Base-by-base conservation (phyloP, 202 grass and related monocot genomes). In the Panicum hallii region DNA sequence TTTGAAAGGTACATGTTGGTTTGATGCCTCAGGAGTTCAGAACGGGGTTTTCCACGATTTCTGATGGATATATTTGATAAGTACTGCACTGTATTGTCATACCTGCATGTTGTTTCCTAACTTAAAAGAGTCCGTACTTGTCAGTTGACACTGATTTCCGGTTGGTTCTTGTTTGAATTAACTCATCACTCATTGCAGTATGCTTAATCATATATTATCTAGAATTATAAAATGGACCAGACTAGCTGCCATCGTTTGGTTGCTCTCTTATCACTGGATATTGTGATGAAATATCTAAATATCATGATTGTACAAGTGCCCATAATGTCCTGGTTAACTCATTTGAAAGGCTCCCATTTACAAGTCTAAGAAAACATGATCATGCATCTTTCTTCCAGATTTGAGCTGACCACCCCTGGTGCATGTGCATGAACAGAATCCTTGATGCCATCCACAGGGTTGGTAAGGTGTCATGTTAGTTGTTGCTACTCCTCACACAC, bases 401-500 rank as follows among this genome's bases (percentile, higher is more conserved):
- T 66, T 6, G 34, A 69, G 56, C 36, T 62, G 71, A 52, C 4
- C 49, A 41, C 3, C 52, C 50, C 52, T 54, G 32, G 34, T 36
- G 63, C 53, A 63, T 63, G 72, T 83, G 80, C 74, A 83, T 57
- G 74, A 78, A 83, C 74, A 32, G 47, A 28, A 13, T 79, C 55
- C 79, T 70, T 11, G 23, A 76, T 6, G 20, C 63, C 64, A 77
- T 17, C 42, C 62, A 72, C 74, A 65, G 73, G 68, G 38, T 83
- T 79, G 86, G 74, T 84, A 44, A 73, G 75, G 56, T 41, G 86
- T 83, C 86, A 46, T 72, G 56, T 43, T 83, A 38, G 45, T 65
- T 63, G 80, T 41, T 67, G 30, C 85, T 87, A 19, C 52, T 61
- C 52, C 52, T 70, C 32, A 34, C 41, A 57, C 70, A 87, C 38